Evolutionary conservation across 2,329 filamentous ascomycete species (phyloP), one percentile per base, ranked within the genome.

Genomic region (Microcyclosporella mali): DNA sequence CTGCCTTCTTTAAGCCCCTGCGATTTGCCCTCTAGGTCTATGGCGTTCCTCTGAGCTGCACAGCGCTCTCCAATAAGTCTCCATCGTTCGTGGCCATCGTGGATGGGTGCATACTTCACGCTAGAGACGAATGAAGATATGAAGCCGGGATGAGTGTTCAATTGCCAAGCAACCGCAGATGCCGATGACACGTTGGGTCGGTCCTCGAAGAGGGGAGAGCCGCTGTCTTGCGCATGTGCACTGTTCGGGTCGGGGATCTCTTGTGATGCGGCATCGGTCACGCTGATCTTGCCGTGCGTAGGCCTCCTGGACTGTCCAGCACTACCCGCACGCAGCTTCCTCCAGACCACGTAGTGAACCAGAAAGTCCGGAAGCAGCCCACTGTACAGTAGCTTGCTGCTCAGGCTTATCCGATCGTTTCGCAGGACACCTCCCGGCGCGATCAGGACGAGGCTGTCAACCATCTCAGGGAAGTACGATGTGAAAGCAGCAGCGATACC

Each of bases 391-490:
- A 88, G 52, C 41, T 74, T 74, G 56, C 75, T 80, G 48, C 72
- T 70, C 63, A 75, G 74, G 45, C 75, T 74, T 43, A 87, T 73
- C 56, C 84, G 79, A 11, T 69, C 67, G 3, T 68, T 64, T n/a
- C 84, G 74, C 37, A 95, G 78, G 33, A 95, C 71, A 0, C 89
- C 89, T 0, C 82, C 74, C 0, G 89, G 88, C 0, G 88, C 87
- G 32, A 95, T 74, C 4, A 95, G 75, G 9, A 92, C 72, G 16
- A 95, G 70, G 8, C 75, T 78, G 10, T 75, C 73, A 11, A 95
- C 73, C 43, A 90, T 69, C 36, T 77, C 65, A 0, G 84, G 78
- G 56, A 87, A 85, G 58, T 79, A 79, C 1, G 76, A 73, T 1
- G 84, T 76, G 58, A 92, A 90, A 15, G 79, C 73, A 8, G 79